Base-by-base conservation (phyloP, 2,329 filamentous ascomycete species). In the Neobulgaria alba region DNA sequence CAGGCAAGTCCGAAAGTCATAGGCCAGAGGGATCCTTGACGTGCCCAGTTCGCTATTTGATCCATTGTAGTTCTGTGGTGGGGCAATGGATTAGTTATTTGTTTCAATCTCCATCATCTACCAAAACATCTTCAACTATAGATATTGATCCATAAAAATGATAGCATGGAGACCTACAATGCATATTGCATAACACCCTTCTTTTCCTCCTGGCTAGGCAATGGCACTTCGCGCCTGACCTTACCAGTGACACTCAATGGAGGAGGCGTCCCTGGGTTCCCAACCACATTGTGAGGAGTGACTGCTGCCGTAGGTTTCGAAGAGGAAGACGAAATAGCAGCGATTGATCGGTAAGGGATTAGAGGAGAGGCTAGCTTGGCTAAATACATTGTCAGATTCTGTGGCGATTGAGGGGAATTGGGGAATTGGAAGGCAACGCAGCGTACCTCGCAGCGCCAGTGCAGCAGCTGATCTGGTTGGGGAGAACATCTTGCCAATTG, bases 1-100 rank as follows among this genome's bases (percentile, higher is more conserved):
- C 86, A 93, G 57, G 86, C 86, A 36, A 92, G 81, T 38, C 82
- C 86, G 61, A 93, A 93, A 36, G 83, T 88, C 74, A 93, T 81
- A 53, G 86, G 86, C 86, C 86, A 93, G 38, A 92, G 71, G 12
- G 86, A 93, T 41, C 80, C 77, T 66, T 92, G 84, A 37, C 86
- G 79, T 29, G 78, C 82, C 86, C 86, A 93, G 68, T 89, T 90
- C 64, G 82, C 68, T 48, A 92, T 73, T 57, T 82, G 73, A 61
- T 93, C 85, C 58, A 88, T 73, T 4, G 83, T 82, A 40, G 85
- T 86, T 49, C 82, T 88, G 53, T 14, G 33, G 19, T 38, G 23
- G 7, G 23, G n/a, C n/a, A n/a, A n/a, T 26, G 23, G 7, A 26
- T 26, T 26, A 26, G 23, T 12, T 12, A 12, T 7, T 26, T 26